These are phyloP conservation scores for Pyronema domesticum DNA, from an alignment of 495 filamentous ascomycete species.

Conservation along the genomic window DNA sequence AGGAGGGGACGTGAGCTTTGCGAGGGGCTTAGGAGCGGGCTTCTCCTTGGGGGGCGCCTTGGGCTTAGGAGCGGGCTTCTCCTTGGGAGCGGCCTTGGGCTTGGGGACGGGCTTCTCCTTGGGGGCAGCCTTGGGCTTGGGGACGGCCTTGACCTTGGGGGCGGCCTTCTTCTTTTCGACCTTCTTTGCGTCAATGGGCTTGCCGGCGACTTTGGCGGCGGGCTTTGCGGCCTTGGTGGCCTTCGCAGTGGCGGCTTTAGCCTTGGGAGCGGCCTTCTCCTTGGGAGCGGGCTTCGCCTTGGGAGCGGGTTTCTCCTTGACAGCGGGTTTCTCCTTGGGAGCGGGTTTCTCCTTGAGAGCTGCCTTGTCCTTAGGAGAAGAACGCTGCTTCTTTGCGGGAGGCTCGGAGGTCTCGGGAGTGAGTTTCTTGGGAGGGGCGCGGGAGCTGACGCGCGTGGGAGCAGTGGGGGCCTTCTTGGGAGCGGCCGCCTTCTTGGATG, in stretches of 20 bases:
- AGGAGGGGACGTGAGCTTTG: slow-evolving; percentile 18
- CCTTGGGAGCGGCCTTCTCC: slow-evolving; percentile 16
- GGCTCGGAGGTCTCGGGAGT: not conserved
- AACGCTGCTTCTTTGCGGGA: not conserved
- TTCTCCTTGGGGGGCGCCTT: slow-evolving; percentile 14
- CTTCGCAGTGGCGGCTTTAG: slow-evolving; percentile 7
- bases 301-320: slow-evolving; percentile 4
- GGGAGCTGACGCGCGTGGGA: not conserved
- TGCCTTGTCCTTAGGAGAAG: not conserved
- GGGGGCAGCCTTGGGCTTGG: not conserved
- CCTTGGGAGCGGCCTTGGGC: slow-evolving; percentile 4
- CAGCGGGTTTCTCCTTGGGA: not conserved
- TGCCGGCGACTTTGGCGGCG: not conserved
- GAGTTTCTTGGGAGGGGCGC: not conserved
- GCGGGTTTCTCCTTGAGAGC: slow-evolving; percentile 5
- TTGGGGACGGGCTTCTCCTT: slow-evolving; percentile 6
- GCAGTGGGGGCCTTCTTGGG: not conserved
- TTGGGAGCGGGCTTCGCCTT: slow-evolving; percentile 5
- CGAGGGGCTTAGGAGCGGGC: not conserved
- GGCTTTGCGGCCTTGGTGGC: not conserved
- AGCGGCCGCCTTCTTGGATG: slow-evolving; percentile 6
- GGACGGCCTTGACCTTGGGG: not conserved
- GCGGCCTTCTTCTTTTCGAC: not conserved
- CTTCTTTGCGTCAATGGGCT: not conserved
- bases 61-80: not conserved